Evolutionary conservation across 2,329 filamentous ascomycete genomes (phyloP).

Genomic region (Talaromyces sp.): DNA sequence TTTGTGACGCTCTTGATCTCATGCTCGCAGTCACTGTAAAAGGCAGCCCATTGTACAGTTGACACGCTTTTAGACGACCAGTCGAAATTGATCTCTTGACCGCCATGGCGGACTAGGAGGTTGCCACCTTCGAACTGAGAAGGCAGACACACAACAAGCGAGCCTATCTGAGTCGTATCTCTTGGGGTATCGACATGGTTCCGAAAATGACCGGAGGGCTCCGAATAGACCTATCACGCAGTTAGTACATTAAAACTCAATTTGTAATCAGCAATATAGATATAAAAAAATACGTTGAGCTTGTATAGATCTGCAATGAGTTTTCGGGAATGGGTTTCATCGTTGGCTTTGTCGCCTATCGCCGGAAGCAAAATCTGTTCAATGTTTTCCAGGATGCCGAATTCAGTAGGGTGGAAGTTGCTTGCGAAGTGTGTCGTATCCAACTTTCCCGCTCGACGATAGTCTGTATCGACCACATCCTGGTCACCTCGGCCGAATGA

Average conservation of each 20-base stretch:
- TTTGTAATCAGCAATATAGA: neutral
- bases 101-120: slow-evolving; percentile 34
- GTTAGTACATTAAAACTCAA: neutral
- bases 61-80: slow-evolving; percentile 26
- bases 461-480: slow-evolving; percentile 51
- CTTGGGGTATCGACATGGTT: slow-evolving; percentile 55
- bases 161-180: slow-evolving; percentile 49
- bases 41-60: slow-evolving; percentile 36
- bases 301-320: slow-evolving; percentile 57
- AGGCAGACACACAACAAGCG: slow-evolving; percentile 53
- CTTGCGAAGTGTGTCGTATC: slow-evolving; percentile 47
- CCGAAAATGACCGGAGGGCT: slow-evolving; percentile 51
- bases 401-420: slow-evolving; percentile 51
- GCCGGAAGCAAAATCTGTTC: slow-evolving; percentile 46
- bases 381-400: slow-evolving; percentile 53
- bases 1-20: slow-evolving; percentile 45
- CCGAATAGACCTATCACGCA: slow-evolving; percentile 47
- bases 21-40: slow-evolving; percentile 39
- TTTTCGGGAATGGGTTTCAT: slow-evolving; percentile 25
- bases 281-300: slow-evolving; percentile 47
- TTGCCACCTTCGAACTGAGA: slow-evolving; percentile 32
- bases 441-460: slow-evolving; percentile 55
- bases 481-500: slow-evolving; percentile 48
- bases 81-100: slow-evolving; percentile 25
- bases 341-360: slow-evolving; percentile 18